Conservation (phyloP, 2,329 filamentous ascomycete genomes). For the Claviceps sp. region DNA sequence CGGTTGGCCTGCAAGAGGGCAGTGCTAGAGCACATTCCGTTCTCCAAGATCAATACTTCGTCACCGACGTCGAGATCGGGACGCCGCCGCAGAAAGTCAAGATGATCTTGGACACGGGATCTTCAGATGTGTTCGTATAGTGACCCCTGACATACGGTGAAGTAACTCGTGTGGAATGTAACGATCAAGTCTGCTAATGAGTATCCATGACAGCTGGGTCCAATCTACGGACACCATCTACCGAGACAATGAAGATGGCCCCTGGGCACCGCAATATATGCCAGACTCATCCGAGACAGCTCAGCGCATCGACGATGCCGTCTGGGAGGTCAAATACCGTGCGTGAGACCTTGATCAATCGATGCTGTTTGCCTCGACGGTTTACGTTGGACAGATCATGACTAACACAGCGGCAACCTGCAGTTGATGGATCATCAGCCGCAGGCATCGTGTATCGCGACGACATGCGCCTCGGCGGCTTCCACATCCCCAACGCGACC, state of each 20-base stretch:
- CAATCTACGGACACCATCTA: conserved; percentile 35
- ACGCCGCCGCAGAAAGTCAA: conserved; percentile 33
- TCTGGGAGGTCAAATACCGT: conserved; percentile 37
- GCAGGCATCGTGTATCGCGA: conserved; percentile 38
- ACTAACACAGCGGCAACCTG: not conserved
- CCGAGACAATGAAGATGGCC: conserved; percentile 19
- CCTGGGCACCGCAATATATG: conserved; percentile 26
- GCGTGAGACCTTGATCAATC: conserved; percentile 20
- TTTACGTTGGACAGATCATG: not conserved
- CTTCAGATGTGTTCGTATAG: conserved; percentile 46
- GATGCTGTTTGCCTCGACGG: conserved; percentile 12
- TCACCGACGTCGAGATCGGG: conserved; percentile 31
- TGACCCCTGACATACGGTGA: not conserved
- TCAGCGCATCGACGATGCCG: conserved; percentile 24
- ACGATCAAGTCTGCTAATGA: not conserved
- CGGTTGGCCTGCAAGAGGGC: not conserved
- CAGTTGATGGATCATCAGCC: conserved; percentile 31
- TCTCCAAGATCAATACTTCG: conserved; percentile 28
- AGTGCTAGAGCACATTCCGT: conserved; percentile 22
- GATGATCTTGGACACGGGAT: conserved; percentile 40
- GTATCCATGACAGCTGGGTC: conserved; percentile 30
- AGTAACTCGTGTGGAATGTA: not conserved
- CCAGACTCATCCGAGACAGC: conserved; percentile 33
- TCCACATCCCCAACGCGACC: conserved; percentile 30
- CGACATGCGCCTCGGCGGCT: conserved; percentile 30